Conservation (phyloP, 23 red algal genomes). For the Agarophyton chilense region DNA sequence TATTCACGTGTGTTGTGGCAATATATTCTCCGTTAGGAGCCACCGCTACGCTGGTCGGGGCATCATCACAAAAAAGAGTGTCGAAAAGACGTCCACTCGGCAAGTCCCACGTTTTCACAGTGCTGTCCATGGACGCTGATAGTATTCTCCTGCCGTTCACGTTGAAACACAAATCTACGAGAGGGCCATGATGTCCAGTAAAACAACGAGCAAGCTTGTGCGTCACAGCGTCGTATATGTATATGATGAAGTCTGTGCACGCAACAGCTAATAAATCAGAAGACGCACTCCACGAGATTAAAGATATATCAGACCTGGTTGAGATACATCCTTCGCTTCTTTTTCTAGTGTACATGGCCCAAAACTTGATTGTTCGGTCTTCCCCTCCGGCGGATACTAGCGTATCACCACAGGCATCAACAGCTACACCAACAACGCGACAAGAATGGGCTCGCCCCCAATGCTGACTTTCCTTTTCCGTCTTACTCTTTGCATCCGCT, state of each 20-base stretch:
- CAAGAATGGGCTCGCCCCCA: slow-evolving; percentile 68
- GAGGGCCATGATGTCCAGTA: slow-evolving; percentile 55
- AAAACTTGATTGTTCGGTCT: slow-evolving; percentile 68
- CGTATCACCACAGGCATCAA: slow-evolving; percentile 70
- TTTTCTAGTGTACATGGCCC: slow-evolving; percentile 56
- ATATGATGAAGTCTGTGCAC: slow-evolving; percentile 77
- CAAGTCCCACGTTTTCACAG: slow-evolving; percentile 90
- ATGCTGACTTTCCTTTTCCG: background rate
- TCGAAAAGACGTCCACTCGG: slow-evolving; percentile 78
- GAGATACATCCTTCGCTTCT: background rate
- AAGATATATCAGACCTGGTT: slow-evolving; percentile 8
- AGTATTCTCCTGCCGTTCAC: slow-evolving; percentile 67
- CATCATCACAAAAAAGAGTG: slow-evolving; percentile 54
- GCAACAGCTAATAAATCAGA: slow-evolving; percentile 85
- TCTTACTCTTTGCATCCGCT: background rate
- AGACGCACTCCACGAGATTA: slow-evolving; percentile 67
- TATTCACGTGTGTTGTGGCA: slow-evolving; percentile 77
- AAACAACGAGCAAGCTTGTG: slow-evolving; percentile 70
- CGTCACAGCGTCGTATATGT: slow-evolving; percentile 79
- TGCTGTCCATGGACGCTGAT: slow-evolving; percentile 84
- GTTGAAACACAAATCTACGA: slow-evolving; percentile 87
- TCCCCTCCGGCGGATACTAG: slow-evolving; percentile 55
- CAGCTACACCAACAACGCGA: slow-evolving; percentile 40
- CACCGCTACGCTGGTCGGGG: slow-evolving; percentile 76
- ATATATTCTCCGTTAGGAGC: slow-evolving; percentile 90